A percentile compares a stretch with the other conserved stretches of the same genome.
phyloP scores from a whole-genome alignment of 768 basidiomycete genomes.

The Kwoniella newhampshirensis region DNA sequence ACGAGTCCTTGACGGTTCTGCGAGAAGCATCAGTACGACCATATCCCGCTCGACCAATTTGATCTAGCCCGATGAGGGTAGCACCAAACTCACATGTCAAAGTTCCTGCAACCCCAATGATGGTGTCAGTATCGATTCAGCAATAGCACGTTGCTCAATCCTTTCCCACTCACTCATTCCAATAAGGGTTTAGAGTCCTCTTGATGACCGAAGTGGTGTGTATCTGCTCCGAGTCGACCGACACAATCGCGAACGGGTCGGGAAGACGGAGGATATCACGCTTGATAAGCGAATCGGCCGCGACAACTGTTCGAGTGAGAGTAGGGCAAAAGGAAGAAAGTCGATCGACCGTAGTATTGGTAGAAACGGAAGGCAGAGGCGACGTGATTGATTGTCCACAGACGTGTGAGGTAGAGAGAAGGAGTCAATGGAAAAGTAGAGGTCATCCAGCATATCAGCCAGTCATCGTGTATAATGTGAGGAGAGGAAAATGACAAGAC shows the following conservation, averaged over 20 bases:
- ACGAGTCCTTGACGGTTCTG: constrained; percentile 95
- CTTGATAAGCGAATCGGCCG: constrained; percentile 58
- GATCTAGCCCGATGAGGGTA: too few relatives aligned
- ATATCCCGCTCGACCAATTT: not conserved
- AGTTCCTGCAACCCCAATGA: constrained; percentile 71
- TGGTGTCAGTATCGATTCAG: constrained; percentile 16
- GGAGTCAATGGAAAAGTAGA: not conserved
- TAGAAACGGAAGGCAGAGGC: too few relatives aligned
- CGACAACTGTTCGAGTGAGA: constrained; percentile 66
- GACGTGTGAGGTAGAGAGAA: not conserved
- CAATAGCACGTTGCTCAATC: not conserved
- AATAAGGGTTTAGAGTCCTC: constrained; percentile 59
- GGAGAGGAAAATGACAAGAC: not conserved
- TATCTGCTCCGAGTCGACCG: constrained; percentile 96
- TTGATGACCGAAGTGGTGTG: constrained; percentile 96
- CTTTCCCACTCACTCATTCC: constrained; percentile 51
- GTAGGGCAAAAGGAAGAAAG: not conserved
- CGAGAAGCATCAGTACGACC: not conserved
- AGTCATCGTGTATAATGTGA: not conserved
- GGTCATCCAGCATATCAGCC: constrained; percentile 3
- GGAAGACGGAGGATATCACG: constrained; percentile 73
- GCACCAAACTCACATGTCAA: constrained; percentile 78
- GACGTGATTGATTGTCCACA: not conserved
- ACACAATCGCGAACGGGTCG: constrained; percentile 97
- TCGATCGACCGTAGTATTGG: too few relatives aligned